These are phyloP conservation scores for Coprinopsis cinerea DNA, from an alignment of 768 basidiomycete genomes.

Conservation along the genomic window DNA sequence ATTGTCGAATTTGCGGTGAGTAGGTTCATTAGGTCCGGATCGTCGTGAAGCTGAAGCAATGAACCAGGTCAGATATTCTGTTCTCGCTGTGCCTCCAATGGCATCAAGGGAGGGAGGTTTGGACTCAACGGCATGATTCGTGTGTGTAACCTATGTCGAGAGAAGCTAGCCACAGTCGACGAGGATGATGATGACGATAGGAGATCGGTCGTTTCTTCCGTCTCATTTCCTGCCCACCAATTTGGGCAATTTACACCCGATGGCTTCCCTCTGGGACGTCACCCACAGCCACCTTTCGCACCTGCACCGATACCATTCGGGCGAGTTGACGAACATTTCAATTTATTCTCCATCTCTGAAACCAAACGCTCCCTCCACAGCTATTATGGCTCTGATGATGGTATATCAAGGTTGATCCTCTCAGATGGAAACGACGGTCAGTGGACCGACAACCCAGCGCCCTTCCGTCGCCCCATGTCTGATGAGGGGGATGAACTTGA, in stretches of 20 bases:
- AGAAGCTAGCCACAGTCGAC: constrained; percentile 82
- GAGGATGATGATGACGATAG: constrained; percentile 89
- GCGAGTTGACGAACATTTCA: constrained; percentile 71
- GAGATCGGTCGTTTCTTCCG: constrained; percentile 71
- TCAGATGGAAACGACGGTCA: constrained; percentile 35
- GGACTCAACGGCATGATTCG: constrained; percentile 94
- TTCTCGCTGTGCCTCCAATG: constrained; percentile 92
- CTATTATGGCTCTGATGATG: constrained; percentile 48
- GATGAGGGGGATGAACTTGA: constrained; percentile 70
- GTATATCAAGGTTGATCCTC: constrained; percentile 43
- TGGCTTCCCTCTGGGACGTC: constrained; percentile 15
- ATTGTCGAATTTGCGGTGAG: constrained; percentile 93
- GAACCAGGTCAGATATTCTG: constrained; percentile 90
- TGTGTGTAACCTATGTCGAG: constrained; percentile 93
- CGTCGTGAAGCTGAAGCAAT: constrained; percentile 1
- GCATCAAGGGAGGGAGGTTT: constrained; percentile 90
- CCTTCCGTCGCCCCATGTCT: constrained; percentile 67
- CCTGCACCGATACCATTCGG: constrained; percentile 83
- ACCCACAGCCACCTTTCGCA: constrained; percentile 83
- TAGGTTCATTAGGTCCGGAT: constrained; percentile 5
- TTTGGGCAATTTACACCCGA: constrained; percentile 10
- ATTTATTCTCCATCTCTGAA: constrained; percentile 78
- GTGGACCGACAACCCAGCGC: constrained; percentile 61
- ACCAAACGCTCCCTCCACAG: constrained; percentile 42
- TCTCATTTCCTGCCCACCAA: constrained; percentile 75